A percentile compares a stretch with the other conserved stretches of the same genome.
phyloP scores from a whole-genome alignment of 345 rosid genomes.

The Eutrema yunnanense region DNA sequence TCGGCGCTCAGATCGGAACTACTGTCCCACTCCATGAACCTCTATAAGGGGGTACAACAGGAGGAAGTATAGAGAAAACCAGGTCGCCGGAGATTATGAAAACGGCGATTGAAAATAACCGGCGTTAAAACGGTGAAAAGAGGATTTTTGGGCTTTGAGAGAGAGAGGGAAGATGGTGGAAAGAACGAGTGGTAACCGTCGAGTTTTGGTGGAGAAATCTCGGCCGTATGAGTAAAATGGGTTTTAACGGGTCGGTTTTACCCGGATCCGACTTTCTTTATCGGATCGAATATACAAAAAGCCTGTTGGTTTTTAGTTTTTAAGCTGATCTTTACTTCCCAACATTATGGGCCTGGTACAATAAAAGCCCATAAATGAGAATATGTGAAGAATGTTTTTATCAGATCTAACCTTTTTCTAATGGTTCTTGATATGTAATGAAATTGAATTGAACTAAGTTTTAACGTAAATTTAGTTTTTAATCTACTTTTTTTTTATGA shows the following conservation, averaged over 20 bases:
- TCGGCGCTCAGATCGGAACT: constrained; percentile 84
- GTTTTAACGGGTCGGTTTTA: constrained; percentile 2
- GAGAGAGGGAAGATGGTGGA: constrained; percentile 2
- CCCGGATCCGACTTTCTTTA: not conserved
- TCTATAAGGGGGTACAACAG: not conserved
- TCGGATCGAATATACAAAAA: not conserved
- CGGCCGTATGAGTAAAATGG: constrained; percentile 18
- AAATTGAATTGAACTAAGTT: too few species aligned
- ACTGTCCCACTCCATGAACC: constrained; percentile 92
- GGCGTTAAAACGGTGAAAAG: not conserved
- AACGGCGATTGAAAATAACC: constrained; percentile 4
- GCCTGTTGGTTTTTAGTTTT: not conserved
- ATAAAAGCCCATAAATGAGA: not conserved
- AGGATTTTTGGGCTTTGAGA: not conserved
- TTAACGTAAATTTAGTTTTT: too few species aligned
- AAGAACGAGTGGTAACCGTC: constrained; percentile 44
- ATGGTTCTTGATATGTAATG: too few species aligned
- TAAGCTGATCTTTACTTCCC: not conserved
- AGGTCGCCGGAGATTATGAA: constrained; percentile 1
- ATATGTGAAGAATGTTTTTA: not conserved
- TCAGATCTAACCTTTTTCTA: too few species aligned
- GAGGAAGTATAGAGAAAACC: not conserved
- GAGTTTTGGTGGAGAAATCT: constrained; percentile 30
- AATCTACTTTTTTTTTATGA: too few species aligned
- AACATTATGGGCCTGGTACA: not conserved